Evolutionary conservation across 352 stramenopile species (phyloP), one percentile per base, ranked within the genome.

Genomic region (Peronosclerospora sorghi): DNA sequence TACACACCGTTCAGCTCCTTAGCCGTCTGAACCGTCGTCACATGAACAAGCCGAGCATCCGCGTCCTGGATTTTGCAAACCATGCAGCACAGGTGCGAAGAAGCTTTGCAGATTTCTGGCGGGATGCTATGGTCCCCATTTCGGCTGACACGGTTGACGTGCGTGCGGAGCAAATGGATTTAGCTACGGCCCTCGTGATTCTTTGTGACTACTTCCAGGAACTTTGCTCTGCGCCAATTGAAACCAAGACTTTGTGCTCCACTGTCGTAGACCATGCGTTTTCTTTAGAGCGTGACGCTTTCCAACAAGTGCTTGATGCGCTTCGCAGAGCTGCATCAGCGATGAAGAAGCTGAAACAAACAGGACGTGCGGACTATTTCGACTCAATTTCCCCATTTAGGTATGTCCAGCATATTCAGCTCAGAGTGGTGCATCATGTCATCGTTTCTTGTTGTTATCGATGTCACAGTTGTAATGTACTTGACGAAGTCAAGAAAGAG

Each of bases 11-110:
- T n/a, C 79, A 91, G 47, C 56, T 91, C 23, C 56, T 87, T 1
- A 86, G 73, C 70, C 73, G 79, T n/a, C 46, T 91, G 8, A 91
- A 91, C 56, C 73, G 79, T 34, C 58, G 55, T 12, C 71, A 90
- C 35, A 64, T 60, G 45, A 41, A 61, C 39, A 87, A 87, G 45
- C 35, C 51, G 9, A 46, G 41, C 17, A 60, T 76, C 5, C 68
- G 45, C 4, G 70, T 87, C 20, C 29, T 88, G 7, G 76, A 88
- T 36, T 88, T 88, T 45, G 64, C 71, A 6, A 88, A 88, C 32
- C 73, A 88, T 51, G 59, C 64, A 8, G 71, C 76, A 13, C 70
- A 83, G 32, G 77, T 89, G 26, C 72, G 74, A 12, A 54, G 54
- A 8, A 66, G 49, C 32, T 81, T 75, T 21, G 54, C 68, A 8